phyloP scores from a whole-genome alignment of 495 filamentous ascomycete species.

The Neurospora sp. region DNA sequence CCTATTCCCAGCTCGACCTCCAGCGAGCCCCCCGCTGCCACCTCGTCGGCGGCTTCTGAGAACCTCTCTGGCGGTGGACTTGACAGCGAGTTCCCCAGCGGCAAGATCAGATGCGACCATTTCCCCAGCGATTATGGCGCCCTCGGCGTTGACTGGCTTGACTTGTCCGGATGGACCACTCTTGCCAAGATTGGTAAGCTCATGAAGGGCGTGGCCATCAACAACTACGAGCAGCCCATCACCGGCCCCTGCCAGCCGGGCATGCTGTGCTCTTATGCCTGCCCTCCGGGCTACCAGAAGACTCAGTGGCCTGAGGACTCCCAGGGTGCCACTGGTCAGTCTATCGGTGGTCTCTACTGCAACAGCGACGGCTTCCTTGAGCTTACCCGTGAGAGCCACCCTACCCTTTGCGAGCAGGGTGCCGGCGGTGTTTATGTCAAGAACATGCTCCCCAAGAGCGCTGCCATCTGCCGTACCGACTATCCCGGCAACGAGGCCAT shows the following conservation, averaged over 20 bases:
- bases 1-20: slow-evolving; percentile 15
- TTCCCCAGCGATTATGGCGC: slow-evolving; percentile 86
- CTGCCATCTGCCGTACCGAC: slow-evolving; percentile 86
- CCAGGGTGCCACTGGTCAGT: slow-evolving; percentile 78
- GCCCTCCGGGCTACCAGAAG: slow-evolving; percentile 86
- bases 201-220: slow-evolving; percentile 26
- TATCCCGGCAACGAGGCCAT: slow-evolving; percentile 87
- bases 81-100: slow-evolving; percentile 66
- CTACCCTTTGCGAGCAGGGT: slow-evolving; percentile 67
- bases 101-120: slow-evolving; percentile 53
- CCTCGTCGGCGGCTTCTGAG: slow-evolving; percentile 12
- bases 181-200: slow-evolving; percentile 49
- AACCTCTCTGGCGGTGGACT: slow-evolving; percentile 36
- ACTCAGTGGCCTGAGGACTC: slow-evolving; percentile 68
- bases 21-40: slow-evolving; percentile 2
- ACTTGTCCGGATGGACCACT: slow-evolving; percentile 68
- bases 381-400: slow-evolving; percentile 56
- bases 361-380: slow-evolving; percentile 62
- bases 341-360: slow-evolving; percentile 82
- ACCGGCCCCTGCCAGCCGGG: slow-evolving; percentile 50
- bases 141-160: slow-evolving; percentile 55
- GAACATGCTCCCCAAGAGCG: slow-evolving; percentile 56
- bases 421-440: slow-evolving; percentile 57
- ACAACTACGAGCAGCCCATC: slow-evolving; percentile 54
- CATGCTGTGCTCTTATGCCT: slow-evolving; percentile 85